Conservation (phyloP, 2,329 filamentous ascomycete species). For the Aspergillus sp. region DNA sequence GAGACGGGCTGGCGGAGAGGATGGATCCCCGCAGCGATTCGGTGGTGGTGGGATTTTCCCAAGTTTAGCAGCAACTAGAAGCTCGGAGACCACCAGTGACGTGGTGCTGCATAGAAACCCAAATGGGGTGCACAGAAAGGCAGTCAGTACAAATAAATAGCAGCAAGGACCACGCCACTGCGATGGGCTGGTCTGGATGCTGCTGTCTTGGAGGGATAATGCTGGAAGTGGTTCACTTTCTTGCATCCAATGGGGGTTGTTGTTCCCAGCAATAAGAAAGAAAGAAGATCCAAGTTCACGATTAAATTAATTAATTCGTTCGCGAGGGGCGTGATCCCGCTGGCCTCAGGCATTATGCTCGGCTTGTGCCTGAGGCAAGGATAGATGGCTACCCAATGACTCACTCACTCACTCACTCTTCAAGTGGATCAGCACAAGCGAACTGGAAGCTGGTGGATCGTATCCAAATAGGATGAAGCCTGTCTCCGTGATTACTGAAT, state of each 20-base stretch:
- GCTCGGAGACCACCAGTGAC: constrained; percentile 25
- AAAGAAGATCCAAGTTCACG: too few species aligned
- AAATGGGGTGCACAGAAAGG: constrained; percentile 7
- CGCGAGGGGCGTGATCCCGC: too few species aligned
- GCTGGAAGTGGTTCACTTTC: background rate
- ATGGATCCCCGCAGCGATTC: constrained; percentile 20
- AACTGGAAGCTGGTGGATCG: too few species aligned
- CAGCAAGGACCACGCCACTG: background rate
- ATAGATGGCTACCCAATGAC: background rate
- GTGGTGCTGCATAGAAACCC: constrained; percentile 36
- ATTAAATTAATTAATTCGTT: too few species aligned
- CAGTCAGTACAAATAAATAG: background rate
- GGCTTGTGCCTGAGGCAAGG: constrained; percentile 10
- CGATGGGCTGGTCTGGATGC: constrained; percentile 4
- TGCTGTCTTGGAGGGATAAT: constrained; percentile 5
- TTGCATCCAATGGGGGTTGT: too few species aligned
- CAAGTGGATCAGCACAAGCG: too few species aligned
- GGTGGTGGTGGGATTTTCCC: constrained; percentile 7
- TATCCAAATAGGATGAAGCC: too few species aligned
- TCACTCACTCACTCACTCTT: background rate
- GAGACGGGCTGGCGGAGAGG: constrained; percentile 13
- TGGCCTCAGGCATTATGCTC: too few species aligned
- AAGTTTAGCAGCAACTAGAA: constrained; percentile 11
- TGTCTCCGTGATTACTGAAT: background rate
- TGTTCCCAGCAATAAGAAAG: too few species aligned